Evolutionary conservation across 164 flowering plant species (phyloP), one percentile per base, ranked within the genome.

Genomic region (Malania oleifera): DNA sequence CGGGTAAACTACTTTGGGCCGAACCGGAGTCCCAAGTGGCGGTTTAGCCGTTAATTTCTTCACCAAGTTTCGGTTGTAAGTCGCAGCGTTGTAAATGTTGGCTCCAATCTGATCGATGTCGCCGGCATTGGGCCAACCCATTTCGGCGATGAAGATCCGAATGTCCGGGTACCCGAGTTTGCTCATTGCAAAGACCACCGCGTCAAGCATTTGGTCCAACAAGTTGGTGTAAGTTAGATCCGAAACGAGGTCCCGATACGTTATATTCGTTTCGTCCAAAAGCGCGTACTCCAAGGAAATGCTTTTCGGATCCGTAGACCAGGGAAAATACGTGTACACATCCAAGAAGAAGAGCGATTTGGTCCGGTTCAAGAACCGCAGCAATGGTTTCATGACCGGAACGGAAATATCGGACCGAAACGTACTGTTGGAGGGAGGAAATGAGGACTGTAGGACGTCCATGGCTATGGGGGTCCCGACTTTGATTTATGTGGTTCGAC

Each of bases 101-200:
- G 86, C 84, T 9, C 96, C 99, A 18, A 82, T 77, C 52, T 92
- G 83, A 64, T 90, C 96, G 20, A 74, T 1, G 51, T 88, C 92
- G 15, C 97, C 96, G 15, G 51, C 75, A 19, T 72, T 81, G 28
- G 99, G 97, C 97, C 97, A 93, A 1, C 97, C 99, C 3, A 97
- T 93, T 60, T 93, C 96, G 1, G 96, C 74, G 17, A 93, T 71
- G 14, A 61, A 76, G 0, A 90, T 15, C 51, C 81, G 78, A 8
- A 85, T 54, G n/a, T 66, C 51, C 15, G 74, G 65, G 56, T 60
- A 84, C 19, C 97, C 99, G 41, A 86, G 62, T 10, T 68, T 72
- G 17, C 56, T 45, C 91, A 88, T 85, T 5, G 97, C 97, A 68
- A 74, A 81, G 59, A 62, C 22, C 0, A 83, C 75, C 3, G 97